A percentile compares a stretch with the other conserved stretches of the same genome.
These are phyloP conservation scores for Fraxinus americana DNA, from an alignment of 257 asterid genomes.

Conservation along the genomic window DNA sequence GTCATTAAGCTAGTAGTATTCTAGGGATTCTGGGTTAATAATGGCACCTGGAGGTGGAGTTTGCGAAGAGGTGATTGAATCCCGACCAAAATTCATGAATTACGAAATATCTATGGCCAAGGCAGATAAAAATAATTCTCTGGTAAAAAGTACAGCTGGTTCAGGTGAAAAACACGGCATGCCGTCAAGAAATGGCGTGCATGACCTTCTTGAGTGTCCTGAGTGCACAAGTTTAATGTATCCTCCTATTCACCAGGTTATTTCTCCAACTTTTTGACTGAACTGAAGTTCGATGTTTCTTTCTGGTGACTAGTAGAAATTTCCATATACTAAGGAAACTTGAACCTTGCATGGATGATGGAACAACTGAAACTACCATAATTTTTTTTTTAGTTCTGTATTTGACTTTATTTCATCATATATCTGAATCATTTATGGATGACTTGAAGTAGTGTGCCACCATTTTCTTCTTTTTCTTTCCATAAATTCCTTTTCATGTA, in stretches of 20 bases:
- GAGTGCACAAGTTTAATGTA: constrained; percentile 61
- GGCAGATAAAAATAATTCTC: constrained; percentile 40
- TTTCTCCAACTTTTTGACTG: constrained; percentile 11
- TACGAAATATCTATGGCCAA: constrained; percentile 36
- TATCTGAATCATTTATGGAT: not conserved
- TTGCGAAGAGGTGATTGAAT: constrained; percentile 52
- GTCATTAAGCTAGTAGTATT: constrained; percentile 12
- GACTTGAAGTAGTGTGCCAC: not conserved
- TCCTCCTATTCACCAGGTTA: constrained; percentile 91
- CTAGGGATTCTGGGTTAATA: constrained; percentile 12
- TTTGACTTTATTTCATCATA: too few species aligned
- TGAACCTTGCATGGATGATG: not conserved
- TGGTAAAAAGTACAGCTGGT: constrained; percentile 22
- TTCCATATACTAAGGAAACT: not conserved
- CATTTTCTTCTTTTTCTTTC: not conserved
- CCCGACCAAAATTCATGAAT: constrained; percentile 39
- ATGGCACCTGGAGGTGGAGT: constrained; percentile 73
- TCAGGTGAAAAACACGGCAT: constrained; percentile 47
- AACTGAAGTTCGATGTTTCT: constrained; percentile 7
- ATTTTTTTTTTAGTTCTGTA: too few species aligned
- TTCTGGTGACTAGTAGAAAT: not conserved
- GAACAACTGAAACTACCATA: not conserved
- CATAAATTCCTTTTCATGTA: not conserved
- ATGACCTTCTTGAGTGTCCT: constrained; percentile 79
- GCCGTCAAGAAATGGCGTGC: constrained; percentile 48